phyloP scores from a whole-genome alignment of 2,329 filamentous ascomycete genomes.

The Leptosphaerulina australis region DNA sequence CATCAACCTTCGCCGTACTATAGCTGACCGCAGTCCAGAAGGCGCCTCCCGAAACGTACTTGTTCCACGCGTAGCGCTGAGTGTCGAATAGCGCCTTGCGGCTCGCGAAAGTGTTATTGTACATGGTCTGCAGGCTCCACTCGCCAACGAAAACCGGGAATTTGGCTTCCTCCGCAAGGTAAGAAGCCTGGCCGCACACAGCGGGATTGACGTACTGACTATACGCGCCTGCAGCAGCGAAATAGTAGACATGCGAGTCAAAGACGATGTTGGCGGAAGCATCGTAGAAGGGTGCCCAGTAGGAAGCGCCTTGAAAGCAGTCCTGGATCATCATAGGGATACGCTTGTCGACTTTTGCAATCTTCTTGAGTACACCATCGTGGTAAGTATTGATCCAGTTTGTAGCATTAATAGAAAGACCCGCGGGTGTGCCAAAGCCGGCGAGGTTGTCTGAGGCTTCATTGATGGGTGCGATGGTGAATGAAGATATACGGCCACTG shows the following conservation, averaged over 20 bases:
- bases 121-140: constrained; percentile 14
- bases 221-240: constrained; percentile 2
- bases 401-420: constrained; percentile 35
- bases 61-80: constrained; percentile 12
- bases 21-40: constrained; percentile 12
- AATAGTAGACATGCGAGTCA: constrained; percentile 13
- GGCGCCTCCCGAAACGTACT: constrained; percentile 7
- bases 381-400: constrained; percentile 45
- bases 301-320: constrained; percentile 20
- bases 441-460: constrained; percentile 44
- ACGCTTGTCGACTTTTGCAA: constrained; percentile 22
- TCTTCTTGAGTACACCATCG: constrained; percentile 15
- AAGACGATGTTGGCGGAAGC: constrained; percentile 9
- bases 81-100: constrained; percentile 14
- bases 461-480: constrained; percentile 48
- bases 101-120: constrained; percentile 8
- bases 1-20: constrained; percentile 7
- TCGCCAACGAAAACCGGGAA: constrained; percentile 19
- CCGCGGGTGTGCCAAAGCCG: constrained; percentile 38
- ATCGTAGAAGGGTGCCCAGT: constrained; percentile 17
- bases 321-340: constrained; percentile 25
- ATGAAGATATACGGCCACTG: constrained; percentile 35
- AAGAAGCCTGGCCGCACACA: constrained; percentile 3
- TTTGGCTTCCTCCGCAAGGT: background rate
- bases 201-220: constrained; percentile 5